Evolutionary conservation across 441 rosid genomes (phyloP).

Genomic region (Adansonia grandidieri): DNA sequence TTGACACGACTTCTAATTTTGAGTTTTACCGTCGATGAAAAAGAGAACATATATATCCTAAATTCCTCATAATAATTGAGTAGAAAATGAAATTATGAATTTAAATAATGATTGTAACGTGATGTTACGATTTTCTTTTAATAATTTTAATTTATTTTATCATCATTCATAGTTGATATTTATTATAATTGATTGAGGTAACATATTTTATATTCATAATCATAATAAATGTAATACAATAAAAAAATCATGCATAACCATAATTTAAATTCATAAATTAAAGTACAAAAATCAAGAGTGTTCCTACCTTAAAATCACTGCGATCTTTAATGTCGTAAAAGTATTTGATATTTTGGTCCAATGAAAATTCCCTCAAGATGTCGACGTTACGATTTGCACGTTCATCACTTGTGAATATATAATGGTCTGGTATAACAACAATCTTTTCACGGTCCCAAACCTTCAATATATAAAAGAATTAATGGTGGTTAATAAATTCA

Average conservation of each 20-base stretch:
- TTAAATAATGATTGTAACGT: background rate
- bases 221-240: too few relatives aligned
- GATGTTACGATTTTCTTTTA: background rate
- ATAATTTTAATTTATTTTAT: too few relatives aligned
- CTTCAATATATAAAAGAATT: slow-evolving; percentile 39
- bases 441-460: slow-evolving; percentile 97
- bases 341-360: slow-evolving; percentile 84
- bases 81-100: background rate
- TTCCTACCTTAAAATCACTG: slow-evolving; percentile 72
- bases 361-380: slow-evolving; percentile 83
- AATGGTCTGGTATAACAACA: slow-evolving; percentile 94
- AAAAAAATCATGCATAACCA: too few relatives aligned
- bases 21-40: background rate
- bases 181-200: too few relatives aligned
- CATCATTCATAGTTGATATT: too few relatives aligned
- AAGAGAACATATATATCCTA: background rate
- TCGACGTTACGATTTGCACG: slow-evolving; percentile 97
- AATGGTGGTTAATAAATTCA: background rate
- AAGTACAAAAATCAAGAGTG: background rate
- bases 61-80: background rate
- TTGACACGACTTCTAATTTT: slow-evolving; percentile 17
- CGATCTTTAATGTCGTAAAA: slow-evolving; percentile 93
- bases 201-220: too few relatives aligned
- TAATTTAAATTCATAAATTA: too few relatives aligned
- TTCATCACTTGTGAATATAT: slow-evolving; percentile 86